phyloP scores from a whole-genome alignment of 1,139 yeast species.

The Petasospora fabianii region DNA sequence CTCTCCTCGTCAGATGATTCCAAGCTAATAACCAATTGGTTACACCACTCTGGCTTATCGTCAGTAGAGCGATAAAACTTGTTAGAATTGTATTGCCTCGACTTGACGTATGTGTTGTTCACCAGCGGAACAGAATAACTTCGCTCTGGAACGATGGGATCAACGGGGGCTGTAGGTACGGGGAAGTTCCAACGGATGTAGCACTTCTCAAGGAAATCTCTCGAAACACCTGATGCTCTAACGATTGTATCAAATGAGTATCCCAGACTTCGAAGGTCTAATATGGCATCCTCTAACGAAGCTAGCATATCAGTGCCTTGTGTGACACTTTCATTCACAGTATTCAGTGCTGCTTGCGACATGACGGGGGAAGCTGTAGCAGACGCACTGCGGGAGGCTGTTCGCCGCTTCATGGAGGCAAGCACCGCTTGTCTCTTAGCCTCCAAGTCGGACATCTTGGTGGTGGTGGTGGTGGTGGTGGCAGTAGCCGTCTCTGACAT shows the following conservation, averaged over 20 bases:
- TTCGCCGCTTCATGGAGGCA: slow-evolving; percentile 21
- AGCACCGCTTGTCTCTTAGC: slow-evolving; percentile 24
- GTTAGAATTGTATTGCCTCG: slow-evolving; percentile 5
- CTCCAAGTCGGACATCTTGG: slow-evolving; percentile 16
- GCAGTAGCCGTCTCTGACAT: not conserved
- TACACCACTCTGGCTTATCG: slow-evolving; percentile 25
- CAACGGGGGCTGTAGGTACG: slow-evolving; percentile 10
- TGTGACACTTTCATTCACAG: not conserved
- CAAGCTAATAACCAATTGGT: slow-evolving; percentile 23
- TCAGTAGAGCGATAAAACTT: slow-evolving; percentile 14
- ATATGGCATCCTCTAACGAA: slow-evolving; percentile 17
- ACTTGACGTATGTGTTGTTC: not conserved
- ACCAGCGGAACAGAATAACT: too few relatives aligned
- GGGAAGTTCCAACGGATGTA: slow-evolving; percentile 21
- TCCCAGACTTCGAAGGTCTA: slow-evolving; percentile 24
- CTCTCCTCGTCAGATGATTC: slow-evolving; percentile 22
- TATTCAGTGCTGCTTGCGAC: not conserved
- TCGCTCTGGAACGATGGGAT: not conserved
- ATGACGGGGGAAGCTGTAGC: not conserved
- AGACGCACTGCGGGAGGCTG: slow-evolving; percentile 3
- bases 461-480: not conserved
- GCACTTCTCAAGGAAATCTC: slow-evolving; percentile 18
- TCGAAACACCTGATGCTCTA: slow-evolving; percentile 15
- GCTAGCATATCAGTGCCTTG: not conserved
- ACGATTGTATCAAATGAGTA: slow-evolving; percentile 22